phyloP scores from a whole-genome alignment of 176 grass and related monocot genomes.

The Canna indica region DNA sequence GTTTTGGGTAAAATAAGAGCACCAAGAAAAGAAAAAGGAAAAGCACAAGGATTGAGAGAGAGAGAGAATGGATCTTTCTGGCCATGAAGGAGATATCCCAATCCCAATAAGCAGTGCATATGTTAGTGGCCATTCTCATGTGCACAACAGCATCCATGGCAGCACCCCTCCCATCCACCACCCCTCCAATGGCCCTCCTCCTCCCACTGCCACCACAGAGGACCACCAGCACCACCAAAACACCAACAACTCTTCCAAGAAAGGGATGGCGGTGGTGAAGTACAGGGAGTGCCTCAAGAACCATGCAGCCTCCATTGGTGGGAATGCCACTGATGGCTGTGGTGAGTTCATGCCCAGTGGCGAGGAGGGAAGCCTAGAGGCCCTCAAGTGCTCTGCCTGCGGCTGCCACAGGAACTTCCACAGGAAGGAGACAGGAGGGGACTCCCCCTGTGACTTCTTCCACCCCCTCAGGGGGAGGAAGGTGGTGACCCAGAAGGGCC shows the following conservation, averaged over 20 bases:
- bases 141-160: conserved; percentile 42
- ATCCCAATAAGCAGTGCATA: conserved; percentile 66
- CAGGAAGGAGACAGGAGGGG: conserved; percentile 49
- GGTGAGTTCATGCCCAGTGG: conserved; percentile 84
- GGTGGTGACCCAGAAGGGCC: not conserved
- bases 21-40: not conserved
- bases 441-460: conserved; percentile 3
- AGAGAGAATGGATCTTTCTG: conserved; percentile 72
- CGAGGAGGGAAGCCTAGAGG: conserved; percentile 52
- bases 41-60: conserved; percentile 24
- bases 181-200: conserved; percentile 12
- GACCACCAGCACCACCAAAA: conserved; percentile 7
- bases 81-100: conserved; percentile 63
- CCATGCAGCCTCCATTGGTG: conserved; percentile 79
- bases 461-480: not conserved
- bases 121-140: conserved; percentile 30
- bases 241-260: conserved; percentile 11
- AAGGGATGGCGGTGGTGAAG: conserved; percentile 23
- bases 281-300: conserved; percentile 93
- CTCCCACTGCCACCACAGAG: not conserved
- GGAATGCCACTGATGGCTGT: conserved; percentile 72
- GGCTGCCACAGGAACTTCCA: conserved; percentile 89
- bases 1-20: conserved; percentile 13
- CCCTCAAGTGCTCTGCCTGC: conserved; percentile 72
- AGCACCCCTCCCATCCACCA: conserved; percentile 23